Percentiles rank a stretch among this genome's conserved stretches.
phyloP scores from a whole-genome alignment of 164 flowering plant species.

The Magnolia kwangsiensis region DNA sequence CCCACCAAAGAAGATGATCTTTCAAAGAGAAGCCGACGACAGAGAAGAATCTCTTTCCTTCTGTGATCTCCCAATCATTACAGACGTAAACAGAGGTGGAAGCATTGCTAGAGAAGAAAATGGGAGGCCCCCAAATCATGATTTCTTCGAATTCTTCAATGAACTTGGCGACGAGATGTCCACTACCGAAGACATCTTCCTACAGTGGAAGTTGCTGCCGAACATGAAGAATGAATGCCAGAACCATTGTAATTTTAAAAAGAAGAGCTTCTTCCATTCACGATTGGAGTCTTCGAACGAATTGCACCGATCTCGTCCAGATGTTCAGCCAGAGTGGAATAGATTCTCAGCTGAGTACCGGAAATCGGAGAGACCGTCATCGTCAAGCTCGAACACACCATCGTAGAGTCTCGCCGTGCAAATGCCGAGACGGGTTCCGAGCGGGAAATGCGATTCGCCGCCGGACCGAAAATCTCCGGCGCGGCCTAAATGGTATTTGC shows the following conservation, averaged over 20 bases:
- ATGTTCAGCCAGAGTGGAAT: conserved; percentile 15
- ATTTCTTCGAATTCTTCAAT: conserved; percentile 51
- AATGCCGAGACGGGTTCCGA: conserved; percentile 3
- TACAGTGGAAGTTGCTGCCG: conserved; percentile 53
- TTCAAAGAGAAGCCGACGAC: background rate
- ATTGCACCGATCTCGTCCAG: conserved; percentile 15
- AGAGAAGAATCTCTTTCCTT: conserved; percentile 29
- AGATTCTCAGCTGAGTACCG: conserved; percentile 37
- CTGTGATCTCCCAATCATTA: conserved; percentile 25
- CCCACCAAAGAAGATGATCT: no score
- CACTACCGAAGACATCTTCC: conserved; percentile 58
- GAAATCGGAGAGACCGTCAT: conserved; percentile 22
- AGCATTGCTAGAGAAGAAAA: background rate
- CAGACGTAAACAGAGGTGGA: background rate
- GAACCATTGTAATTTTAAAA: no score
- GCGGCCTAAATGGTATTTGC: conserved; percentile 26
- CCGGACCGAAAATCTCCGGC: background rate
- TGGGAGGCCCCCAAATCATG: conserved; percentile 22
- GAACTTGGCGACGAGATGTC: conserved; percentile 26
- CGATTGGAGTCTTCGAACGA: conserved; percentile 40
- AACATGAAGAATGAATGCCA: background rate
- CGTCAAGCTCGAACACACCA: conserved; percentile 8
- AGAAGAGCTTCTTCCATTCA: conserved; percentile 8
- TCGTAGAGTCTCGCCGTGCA: background rate
- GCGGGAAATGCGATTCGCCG: conserved; percentile 1